Conservation (phyloP, 768 basidiomycete species). For the Hericium alpestre region DNA sequence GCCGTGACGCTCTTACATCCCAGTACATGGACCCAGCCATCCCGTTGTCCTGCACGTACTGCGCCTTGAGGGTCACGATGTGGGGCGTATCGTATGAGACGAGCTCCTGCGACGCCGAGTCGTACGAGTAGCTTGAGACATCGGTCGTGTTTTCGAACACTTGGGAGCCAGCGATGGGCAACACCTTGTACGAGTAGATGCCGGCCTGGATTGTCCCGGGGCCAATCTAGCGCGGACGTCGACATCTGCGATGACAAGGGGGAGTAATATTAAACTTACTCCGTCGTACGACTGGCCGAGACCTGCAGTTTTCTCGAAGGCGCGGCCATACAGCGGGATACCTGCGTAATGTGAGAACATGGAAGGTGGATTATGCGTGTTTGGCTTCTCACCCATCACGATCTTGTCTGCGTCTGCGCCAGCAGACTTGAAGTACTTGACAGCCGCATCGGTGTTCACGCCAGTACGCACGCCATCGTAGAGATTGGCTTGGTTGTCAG, state of each 20-base stretch:
- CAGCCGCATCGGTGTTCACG: slow-evolving; percentile 57
- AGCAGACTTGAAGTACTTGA: slow-evolving; percentile 45
- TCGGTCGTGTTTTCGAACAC: slow-evolving; percentile 59
- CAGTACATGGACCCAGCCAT: slow-evolving; percentile 70
- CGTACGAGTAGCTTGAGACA: slow-evolving; percentile 73
- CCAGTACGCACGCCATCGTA: slow-evolving; percentile 54
- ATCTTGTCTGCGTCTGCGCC: slow-evolving; percentile 63
- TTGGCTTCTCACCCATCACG: slow-evolving; percentile 38
- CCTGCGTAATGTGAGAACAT: slow-evolving; percentile 24
- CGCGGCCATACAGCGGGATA: slow-evolving; percentile 73
- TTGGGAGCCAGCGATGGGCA: slow-evolving; percentile 42
- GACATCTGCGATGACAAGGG: neutral
- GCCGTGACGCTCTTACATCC: slow-evolving; percentile 30
- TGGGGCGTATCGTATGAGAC: slow-evolving; percentile 71
- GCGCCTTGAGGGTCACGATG: slow-evolving; percentile 54
- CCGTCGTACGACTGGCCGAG: slow-evolving; percentile 61
- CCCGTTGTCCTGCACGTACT: slow-evolving; percentile 50
- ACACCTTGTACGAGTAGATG: slow-evolving; percentile 65
- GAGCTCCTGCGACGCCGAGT: slow-evolving; percentile 51
- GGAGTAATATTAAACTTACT: slow-evolving; percentile 24
- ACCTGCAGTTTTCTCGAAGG: slow-evolving; percentile 61
- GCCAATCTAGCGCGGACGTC: slow-evolving; percentile 38
- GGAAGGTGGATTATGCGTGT: neutral
- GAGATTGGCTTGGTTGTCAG: slow-evolving; percentile 55
- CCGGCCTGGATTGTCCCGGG: slow-evolving; percentile 62